phyloP scores from a whole-genome alignment of 805 yeast species.

The Nakazawaea wyomingensis region DNA sequence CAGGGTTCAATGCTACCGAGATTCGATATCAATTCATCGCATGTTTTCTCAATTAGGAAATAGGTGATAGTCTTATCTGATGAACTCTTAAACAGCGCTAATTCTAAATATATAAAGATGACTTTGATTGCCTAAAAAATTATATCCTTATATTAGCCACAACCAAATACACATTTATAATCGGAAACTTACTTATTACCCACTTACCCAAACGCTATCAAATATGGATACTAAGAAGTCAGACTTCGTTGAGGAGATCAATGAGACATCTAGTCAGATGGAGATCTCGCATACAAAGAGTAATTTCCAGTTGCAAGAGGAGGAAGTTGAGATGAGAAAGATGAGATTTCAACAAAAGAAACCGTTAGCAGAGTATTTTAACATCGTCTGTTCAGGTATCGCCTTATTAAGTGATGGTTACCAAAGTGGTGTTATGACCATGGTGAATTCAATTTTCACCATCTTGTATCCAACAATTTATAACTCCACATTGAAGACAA shows the following conservation, averaged over 20 bases:
- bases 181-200: too few relatives aligned
- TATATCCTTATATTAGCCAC: too few relatives aligned
- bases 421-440: conserved; percentile 69
- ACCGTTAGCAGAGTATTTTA: conserved; percentile 16
- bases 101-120: too few relatives aligned
- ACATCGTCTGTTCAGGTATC: conserved; percentile 64
- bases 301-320: not conserved
- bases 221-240: not conserved
- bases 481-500: conserved; percentile 45
- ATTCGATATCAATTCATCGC: not conserved
- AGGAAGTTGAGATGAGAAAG: not conserved
- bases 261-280: not conserved
- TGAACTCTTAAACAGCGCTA: too few relatives aligned
- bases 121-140: too few relatives aligned
- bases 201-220: too few relatives aligned
- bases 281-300: not conserved
- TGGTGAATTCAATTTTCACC: conserved; percentile 56
- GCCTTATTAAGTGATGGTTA: conserved; percentile 77
- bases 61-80: not conserved
- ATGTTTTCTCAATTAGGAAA: not conserved
- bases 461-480: conserved; percentile 38
- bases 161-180: too few relatives aligned
- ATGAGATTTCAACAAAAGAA: not conserved
- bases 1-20: too few relatives aligned
- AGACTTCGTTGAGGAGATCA: not conserved